These are phyloP conservation scores for Yamadazyma buinensis DNA, from an alignment of 1,139 yeast species.

Conservation along the genomic window DNA sequence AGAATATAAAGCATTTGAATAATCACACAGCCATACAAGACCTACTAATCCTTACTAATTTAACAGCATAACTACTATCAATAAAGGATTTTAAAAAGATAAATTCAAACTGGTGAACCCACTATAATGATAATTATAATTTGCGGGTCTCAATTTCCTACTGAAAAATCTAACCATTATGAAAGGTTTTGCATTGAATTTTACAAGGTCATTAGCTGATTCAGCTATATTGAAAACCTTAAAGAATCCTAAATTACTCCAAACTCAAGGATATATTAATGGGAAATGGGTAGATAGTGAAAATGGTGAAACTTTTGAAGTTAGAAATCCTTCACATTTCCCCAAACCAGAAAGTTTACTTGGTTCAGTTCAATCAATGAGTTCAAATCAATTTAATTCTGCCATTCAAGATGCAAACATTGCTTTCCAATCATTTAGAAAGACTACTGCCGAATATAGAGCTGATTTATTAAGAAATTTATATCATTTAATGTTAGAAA, in stretches of 20 bases:
- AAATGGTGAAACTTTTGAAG: conserved; percentile 28
- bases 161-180: not conserved
- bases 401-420: conserved; percentile 39
- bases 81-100: too few relatives aligned
- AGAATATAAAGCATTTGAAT: too few relatives aligned
- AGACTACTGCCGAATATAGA: conserved; percentile 37
- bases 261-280: conserved; percentile 40
- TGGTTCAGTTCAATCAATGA: conserved; percentile 37
- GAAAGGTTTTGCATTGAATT: not conserved
- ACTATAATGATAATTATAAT: too few relatives aligned
- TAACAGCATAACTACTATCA: too few relatives aligned
- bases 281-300: conserved; percentile 39
- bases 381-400: conserved; percentile 27
- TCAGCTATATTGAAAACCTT: conserved; percentile 7
- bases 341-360: conserved; percentile 28
- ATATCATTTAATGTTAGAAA: conserved; percentile 57
- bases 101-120: too few relatives aligned
- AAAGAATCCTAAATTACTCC: conserved; percentile 13
- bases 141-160: conserved; percentile 4
- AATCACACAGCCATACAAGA: too few relatives aligned
- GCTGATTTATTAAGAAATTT: conserved; percentile 34
- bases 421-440: conserved; percentile 34
- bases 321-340: conserved; percentile 42
- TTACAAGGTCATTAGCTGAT: conserved; percentile 6
- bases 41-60: too few relatives aligned